phyloP scores from a whole-genome alignment of 2,329 filamentous ascomycete genomes.

The Botryotinia globosa region DNA sequence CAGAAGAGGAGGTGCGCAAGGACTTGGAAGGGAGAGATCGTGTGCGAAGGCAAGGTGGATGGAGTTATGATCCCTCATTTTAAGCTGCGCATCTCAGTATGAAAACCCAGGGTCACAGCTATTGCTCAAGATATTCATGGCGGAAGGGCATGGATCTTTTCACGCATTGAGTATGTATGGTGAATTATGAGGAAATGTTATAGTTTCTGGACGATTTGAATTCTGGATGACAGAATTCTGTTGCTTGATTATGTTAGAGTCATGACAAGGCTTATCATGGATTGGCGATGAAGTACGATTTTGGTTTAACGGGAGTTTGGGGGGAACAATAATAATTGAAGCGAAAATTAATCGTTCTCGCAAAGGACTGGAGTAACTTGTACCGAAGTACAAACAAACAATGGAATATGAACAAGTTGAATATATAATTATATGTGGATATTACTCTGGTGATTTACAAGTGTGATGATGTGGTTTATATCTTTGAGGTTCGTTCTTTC shows the following conservation, averaged over 20 bases:
- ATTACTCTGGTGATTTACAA: neutral
- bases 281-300: neutral
- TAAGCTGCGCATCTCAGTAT: slow-evolving; percentile 20
- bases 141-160: neutral
- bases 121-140: neutral
- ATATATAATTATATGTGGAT: neutral
- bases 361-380: neutral
- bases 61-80: slow-evolving; percentile 58
- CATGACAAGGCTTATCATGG: neutral
- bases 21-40: slow-evolving; percentile 78
- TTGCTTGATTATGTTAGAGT: neutral
- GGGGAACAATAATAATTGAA: neutral
- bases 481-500: neutral
- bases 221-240: neutral
- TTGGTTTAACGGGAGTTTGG: neutral
- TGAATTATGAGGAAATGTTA: neutral
- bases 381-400: neutral
- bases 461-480: neutral
- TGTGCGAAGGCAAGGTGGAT: slow-evolving; percentile 78
- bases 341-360: slow-evolving; percentile 17
- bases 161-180: neutral
- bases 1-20: slow-evolving; percentile 79
- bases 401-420: neutral
- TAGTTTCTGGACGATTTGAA: neutral
- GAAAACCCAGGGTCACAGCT: neutral